Conservation (phyloP, 2,329 filamentous ascomycete species). For the Xylaria sp. region DNA sequence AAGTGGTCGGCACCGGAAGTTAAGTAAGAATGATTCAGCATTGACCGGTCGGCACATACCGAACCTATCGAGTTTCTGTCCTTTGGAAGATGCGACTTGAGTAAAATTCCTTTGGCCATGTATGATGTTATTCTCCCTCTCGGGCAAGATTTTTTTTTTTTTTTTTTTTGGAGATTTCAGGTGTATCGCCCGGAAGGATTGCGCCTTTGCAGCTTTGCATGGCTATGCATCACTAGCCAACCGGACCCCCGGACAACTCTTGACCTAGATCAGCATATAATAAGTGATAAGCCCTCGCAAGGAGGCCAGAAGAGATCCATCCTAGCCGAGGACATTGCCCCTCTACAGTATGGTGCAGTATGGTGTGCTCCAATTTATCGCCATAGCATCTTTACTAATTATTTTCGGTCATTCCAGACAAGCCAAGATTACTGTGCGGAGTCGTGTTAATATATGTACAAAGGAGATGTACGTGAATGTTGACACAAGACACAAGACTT, state of each 20-base stretch:
- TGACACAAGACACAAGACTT: background rate
- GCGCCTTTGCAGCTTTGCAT: slow-evolving; percentile 11
- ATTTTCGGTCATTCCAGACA: background rate
- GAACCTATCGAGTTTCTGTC: background rate
- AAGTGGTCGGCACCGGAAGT: background rate
- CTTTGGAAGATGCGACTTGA: background rate
- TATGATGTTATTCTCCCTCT: background rate
- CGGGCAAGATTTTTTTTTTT: too few species aligned
- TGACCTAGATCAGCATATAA: background rate
- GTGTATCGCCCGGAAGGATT: slow-evolving; percentile 21
- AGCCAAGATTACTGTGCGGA: slow-evolving; percentile 25
- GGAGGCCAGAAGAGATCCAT: background rate
- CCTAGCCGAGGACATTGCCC: background rate
- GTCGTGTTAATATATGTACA: background rate
- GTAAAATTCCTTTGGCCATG: background rate
- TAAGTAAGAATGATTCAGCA: background rate
- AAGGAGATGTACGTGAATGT: background rate
- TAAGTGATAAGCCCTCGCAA: slow-evolving; percentile 1
- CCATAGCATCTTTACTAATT: slow-evolving; percentile 15
- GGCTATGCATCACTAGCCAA: background rate
- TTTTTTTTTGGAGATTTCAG: slow-evolving; percentile 23
- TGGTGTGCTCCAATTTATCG: slow-evolving; percentile 6
- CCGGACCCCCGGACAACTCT: background rate
- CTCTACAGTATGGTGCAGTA: background rate
- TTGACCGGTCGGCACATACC: background rate